Conservation (phyloP, 495 filamentous ascomycete species). For the Lepraria neglecta region DNA sequence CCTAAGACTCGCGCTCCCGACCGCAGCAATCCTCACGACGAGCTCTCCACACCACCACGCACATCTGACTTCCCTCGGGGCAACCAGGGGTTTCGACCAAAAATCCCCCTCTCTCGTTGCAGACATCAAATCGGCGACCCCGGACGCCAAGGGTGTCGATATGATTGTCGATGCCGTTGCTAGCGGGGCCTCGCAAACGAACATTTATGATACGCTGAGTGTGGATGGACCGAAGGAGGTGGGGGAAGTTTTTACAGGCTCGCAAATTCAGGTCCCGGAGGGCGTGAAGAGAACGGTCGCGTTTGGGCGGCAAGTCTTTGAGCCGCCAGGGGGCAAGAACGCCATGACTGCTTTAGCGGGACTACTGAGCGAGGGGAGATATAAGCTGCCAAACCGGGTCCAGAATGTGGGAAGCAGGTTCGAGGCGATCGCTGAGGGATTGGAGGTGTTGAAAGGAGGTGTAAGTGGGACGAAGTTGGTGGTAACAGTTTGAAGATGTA, state of each 20-base stretch:
- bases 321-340: neutral
- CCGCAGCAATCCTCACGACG: constrained; percentile 35
- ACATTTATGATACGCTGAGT: constrained; percentile 26
- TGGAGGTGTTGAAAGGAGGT: constrained; percentile 8
- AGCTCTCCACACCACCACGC: constrained; percentile 35
- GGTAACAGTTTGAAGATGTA: neutral
- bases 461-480: constrained; percentile 13
- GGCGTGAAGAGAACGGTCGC: neutral
- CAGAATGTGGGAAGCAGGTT: neutral
- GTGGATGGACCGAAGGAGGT: constrained; percentile 34
- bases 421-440: constrained; percentile 1
- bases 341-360: neutral
- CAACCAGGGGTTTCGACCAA: constrained; percentile 33
- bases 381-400: constrained; percentile 1
- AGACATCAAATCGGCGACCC: constrained; percentile 32
- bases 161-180: constrained; percentile 39
- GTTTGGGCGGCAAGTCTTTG: neutral
- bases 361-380: neutral
- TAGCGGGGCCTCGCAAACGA: constrained; percentile 22
- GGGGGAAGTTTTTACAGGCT: constrained; percentile 33
- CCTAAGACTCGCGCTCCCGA: constrained; percentile 35
- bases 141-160: constrained; percentile 35
- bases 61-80: constrained; percentile 32
- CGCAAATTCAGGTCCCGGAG: constrained; percentile 10
- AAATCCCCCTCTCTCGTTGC: constrained; percentile 19